Conservation (phyloP, 2,329 filamentous ascomycete genomes). For the Phyllosticta capitalensis region DNA sequence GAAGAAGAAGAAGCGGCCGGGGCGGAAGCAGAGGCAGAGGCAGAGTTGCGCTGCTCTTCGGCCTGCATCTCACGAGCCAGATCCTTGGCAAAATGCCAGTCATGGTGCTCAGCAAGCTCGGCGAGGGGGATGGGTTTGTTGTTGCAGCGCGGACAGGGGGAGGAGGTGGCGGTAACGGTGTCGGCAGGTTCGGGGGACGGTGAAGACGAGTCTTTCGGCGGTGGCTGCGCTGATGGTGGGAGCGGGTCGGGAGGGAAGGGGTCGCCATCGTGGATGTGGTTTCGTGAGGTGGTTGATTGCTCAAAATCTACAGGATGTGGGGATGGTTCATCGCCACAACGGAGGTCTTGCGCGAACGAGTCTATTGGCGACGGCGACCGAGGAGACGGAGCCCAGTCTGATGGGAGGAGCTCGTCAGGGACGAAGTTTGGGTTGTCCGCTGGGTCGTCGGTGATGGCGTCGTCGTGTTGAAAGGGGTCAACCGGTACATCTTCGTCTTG, state of each 20-base stretch:
- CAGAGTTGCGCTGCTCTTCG: constrained; percentile 18
- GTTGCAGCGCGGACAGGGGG: constrained; percentile 59
- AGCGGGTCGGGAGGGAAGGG: constrained; percentile 10
- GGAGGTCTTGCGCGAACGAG: too few species aligned
- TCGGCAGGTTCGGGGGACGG: background rate
- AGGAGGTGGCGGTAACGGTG: constrained; percentile 14
- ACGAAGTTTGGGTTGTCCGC: background rate
- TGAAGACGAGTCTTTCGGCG: background rate
- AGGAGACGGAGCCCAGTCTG: background rate
- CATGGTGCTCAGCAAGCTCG: constrained; percentile 66
- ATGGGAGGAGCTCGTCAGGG: background rate
- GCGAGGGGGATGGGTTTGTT: constrained; percentile 47
- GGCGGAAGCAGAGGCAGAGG: constrained; percentile 3
- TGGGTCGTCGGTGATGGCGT: background rate
- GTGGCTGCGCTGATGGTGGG: constrained; percentile 25
- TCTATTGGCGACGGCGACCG: background rate
- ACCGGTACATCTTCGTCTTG: background rate
- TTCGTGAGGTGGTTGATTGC: background rate
- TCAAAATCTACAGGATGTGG: too few species aligned
- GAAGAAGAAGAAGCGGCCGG: constrained; percentile 6
- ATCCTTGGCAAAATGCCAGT: constrained; percentile 92
- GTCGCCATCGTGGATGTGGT: background rate
- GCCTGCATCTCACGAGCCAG: constrained; percentile 52
- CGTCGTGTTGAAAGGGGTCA: background rate
- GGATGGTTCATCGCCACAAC: too few species aligned